Evolutionary conservation across 768 basidiomycete genomes (phyloP).

Genomic region (Calocera cornea): DNA sequence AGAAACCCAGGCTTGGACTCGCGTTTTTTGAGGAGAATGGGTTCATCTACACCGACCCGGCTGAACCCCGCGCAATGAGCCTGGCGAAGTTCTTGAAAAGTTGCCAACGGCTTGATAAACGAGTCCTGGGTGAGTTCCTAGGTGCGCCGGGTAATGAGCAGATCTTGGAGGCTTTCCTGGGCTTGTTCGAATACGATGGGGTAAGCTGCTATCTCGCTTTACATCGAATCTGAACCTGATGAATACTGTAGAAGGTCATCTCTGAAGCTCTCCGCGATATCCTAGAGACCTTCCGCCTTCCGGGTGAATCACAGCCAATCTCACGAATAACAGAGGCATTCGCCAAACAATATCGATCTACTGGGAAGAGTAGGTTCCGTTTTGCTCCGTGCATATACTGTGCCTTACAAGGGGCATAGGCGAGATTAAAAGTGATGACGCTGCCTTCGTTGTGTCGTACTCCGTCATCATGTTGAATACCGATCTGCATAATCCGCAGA

Average conservation of each 20-base stretch:
- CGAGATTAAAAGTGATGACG: conserved; percentile 82
- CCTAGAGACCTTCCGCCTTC: conserved; percentile 83
- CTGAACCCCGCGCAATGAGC: conserved; percentile 36
- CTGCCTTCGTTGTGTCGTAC: conserved; percentile 84
- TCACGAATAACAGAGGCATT: conserved; percentile 87
- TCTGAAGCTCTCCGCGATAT: conserved; percentile 94
- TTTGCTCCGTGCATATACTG: not conserved
- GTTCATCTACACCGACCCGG: conserved; percentile 38
- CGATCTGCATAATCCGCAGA: conserved; percentile 88
- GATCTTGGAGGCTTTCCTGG: conserved; percentile 73
- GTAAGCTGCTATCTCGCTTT: conserved; percentile 34
- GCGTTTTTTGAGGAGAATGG: conserved; percentile 85
- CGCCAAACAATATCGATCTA: conserved; percentile 78
- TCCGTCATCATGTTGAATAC: conserved; percentile 99
- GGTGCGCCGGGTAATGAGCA: conserved; percentile 79
- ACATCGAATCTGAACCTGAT: not conserved
- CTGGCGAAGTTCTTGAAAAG: conserved; percentile 78
- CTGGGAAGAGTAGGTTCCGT: conserved; percentile 49
- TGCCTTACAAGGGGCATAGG: conserved; percentile 30
- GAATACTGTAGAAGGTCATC: conserved; percentile 59
- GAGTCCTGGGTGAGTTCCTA: conserved; percentile 82
- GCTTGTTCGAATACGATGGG: conserved; percentile 75
- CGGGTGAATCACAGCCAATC: conserved; percentile 92
- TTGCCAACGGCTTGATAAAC: conserved; percentile 78
- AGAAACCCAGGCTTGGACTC: conserved; percentile 81